Conservation (phyloP, 139 green algal genomes). For the Penium margaritaceum region DNA sequence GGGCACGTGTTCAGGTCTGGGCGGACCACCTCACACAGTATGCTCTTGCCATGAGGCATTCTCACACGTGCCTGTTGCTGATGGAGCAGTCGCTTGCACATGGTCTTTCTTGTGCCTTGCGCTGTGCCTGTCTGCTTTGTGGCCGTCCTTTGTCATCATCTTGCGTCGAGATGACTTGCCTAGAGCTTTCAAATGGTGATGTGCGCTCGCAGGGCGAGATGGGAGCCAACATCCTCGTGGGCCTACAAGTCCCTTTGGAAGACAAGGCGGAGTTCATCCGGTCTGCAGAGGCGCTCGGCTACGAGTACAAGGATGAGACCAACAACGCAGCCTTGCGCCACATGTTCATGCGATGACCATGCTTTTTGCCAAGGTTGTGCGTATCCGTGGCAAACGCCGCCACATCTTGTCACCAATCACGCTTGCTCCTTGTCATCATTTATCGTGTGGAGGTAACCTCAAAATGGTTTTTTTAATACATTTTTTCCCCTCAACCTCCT, state of each 20-base stretch:
- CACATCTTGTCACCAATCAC: too few species aligned
- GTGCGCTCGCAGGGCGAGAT: constrained; percentile 28
- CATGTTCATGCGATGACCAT: constrained; percentile 42
- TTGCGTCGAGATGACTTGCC: too few species aligned
- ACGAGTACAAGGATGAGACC: constrained; percentile 33
- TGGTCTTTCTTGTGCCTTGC: neutral
- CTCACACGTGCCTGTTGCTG: neutral
- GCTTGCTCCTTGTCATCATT: too few species aligned
- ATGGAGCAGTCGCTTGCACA: neutral
- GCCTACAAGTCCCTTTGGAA: constrained; percentile 33
- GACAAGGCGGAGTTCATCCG: constrained; percentile 34
- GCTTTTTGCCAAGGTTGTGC: too few species aligned
- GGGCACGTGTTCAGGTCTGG: too few species aligned
- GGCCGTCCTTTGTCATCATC: too few species aligned
- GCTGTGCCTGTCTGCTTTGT: neutral
- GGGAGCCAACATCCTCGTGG: constrained; percentile 32
- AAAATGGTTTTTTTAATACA: too few species aligned
- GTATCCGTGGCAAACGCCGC: too few species aligned
- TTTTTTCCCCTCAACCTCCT: too few species aligned
- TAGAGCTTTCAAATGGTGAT: too few species aligned
- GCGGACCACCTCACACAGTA: neutral
- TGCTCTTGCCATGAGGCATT: neutral
- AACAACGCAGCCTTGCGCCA: constrained; percentile 42
- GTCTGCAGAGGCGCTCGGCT: constrained; percentile 18
- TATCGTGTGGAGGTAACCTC: too few species aligned